Base-by-base conservation (phyloP, 768 basidiomycete species). In the Udeniomyces megalosporus region DNA sequence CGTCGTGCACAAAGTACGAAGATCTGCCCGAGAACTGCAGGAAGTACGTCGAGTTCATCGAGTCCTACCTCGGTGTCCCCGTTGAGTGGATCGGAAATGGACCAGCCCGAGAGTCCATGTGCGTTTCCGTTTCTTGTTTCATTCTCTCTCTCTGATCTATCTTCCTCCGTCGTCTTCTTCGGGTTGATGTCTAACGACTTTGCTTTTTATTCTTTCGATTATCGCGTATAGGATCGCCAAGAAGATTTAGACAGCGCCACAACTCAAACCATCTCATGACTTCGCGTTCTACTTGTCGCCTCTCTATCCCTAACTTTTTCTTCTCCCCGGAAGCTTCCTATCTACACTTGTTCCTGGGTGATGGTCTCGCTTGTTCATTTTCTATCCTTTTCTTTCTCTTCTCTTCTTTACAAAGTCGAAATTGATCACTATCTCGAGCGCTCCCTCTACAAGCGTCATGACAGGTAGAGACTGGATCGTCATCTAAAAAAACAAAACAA, bases 21-120 rank as follows among this genome's bases (percentile, higher is more conserved):
- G 83, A 79, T 11, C 77, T 99, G 6, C 95, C 95, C 0, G 80
- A 80, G 46, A 84, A 86, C 64, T 92, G 89, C 77, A 82, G 80
- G 77, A 80, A 78, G 69, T 99, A 97, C 72, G 77, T 97, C 58
- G 80, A 80, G 63, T 96, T 85, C 71, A 86, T 97, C 66, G 92
- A 96, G 73, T 69, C 79, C 22, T 84, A 77, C 71, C 72, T 88
- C 22, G 78, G 77, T 10, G 82, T 86, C 11, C 84, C 82, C 53
- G 78, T 96, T 61, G 63, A 65, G 47, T 65, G 58, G 58, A 65
- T 65, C 58, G 63, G 63, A 46, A 58, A 53, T 42, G 63, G 63
- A 28, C 63, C 63, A 20, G 63, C 63, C 15, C 29, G 63, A 29
- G 63, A 65, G 63, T 65, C 63, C 42, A 65, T 65, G 63, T 61